These are phyloP conservation scores for Trifolium fragiferum DNA, from an alignment of 306 rosid species.

Conservation along the genomic window DNA sequence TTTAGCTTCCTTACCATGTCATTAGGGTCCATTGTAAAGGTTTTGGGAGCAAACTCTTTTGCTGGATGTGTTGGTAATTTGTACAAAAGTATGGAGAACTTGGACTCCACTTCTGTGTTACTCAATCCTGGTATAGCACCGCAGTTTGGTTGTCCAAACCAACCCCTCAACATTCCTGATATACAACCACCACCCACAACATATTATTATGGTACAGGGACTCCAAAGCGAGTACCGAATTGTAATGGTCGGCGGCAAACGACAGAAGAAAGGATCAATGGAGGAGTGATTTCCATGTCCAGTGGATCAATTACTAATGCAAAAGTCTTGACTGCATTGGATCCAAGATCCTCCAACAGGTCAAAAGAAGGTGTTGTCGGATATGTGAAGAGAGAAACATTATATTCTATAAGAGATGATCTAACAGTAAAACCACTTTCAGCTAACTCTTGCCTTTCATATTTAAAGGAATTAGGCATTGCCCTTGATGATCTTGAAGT, in stretches of 20 bases:
- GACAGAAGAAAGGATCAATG: too few species aligned
- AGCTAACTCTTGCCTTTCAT: background rate
- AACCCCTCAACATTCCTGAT: conserved; percentile 27
- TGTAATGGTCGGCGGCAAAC: fast-evolving
- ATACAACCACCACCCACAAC: background rate
- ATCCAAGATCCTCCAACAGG: conserved; percentile 33
- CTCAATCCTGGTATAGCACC: conserved; percentile 39
- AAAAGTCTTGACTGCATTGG: background rate
- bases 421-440: background rate
- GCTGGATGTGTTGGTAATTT: too few species aligned
- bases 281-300: conserved; percentile 19
- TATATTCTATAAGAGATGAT: background rate
- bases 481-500: conserved; percentile 41
- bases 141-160: conserved; percentile 28
- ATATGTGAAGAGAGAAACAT: background rate
- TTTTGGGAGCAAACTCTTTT: too few species aligned
- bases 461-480: background rate
- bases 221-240: background rate
- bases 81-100: too few species aligned
- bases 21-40: too few species aligned
- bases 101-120: background rate
- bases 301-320: background rate
- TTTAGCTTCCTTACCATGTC: too few species aligned
- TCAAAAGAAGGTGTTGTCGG: background rate
- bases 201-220: conserved; percentile 19